phyloP scores from a whole-genome alignment of 2,329 filamentous ascomycete genomes.

The Fusarium torreyae region DNA sequence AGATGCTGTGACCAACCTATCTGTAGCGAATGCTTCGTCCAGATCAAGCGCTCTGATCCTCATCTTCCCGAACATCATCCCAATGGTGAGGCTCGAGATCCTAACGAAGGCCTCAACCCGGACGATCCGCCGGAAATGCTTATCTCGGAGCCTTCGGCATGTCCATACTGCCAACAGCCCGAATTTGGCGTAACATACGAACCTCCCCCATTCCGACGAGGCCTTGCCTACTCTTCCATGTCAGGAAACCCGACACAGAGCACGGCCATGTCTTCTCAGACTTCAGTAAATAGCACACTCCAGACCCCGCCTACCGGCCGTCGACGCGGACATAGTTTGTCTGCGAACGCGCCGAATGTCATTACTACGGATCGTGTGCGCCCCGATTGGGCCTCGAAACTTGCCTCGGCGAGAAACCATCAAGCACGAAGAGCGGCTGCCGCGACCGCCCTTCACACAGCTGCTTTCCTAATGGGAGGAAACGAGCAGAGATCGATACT shows the following conservation, averaged over 20 bases:
- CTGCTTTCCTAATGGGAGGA: conserved; percentile 89
- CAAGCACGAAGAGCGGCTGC: conserved; percentile 90
- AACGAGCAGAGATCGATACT: conserved; percentile 65
- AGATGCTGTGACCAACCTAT: conserved; percentile 96
- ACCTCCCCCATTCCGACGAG: conserved; percentile 88
- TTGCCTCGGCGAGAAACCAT: conserved; percentile 87
- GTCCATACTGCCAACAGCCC: conserved; percentile 94
- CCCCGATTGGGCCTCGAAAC: conserved; percentile 94
- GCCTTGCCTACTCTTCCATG: conserved; percentile 76
- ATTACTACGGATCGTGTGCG: conserved; percentile 94
- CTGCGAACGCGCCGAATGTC: conserved; percentile 86
- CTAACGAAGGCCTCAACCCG: conserved; percentile 57
- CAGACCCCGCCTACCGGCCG: conserved; percentile 60
- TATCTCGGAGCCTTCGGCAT: conserved; percentile 91
- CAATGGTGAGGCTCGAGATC: conserved; percentile 58
- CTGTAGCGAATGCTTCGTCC: conserved; percentile 98
- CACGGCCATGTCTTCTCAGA: conserved; percentile 88
- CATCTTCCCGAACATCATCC: conserved; percentile 86
- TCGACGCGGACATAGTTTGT: conserved; percentile 73
- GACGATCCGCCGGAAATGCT: conserved; percentile 75
- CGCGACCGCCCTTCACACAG: conserved; percentile 93
- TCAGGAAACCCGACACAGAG: conserved; percentile 59
- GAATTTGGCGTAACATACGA: conserved; percentile 98
- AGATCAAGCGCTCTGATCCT: conserved; percentile 95
- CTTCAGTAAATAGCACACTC: conserved; percentile 77